Evolutionary conservation across 768 basidiomycete species (phyloP).

Genomic region (Artomyces pyxidatus): DNA sequence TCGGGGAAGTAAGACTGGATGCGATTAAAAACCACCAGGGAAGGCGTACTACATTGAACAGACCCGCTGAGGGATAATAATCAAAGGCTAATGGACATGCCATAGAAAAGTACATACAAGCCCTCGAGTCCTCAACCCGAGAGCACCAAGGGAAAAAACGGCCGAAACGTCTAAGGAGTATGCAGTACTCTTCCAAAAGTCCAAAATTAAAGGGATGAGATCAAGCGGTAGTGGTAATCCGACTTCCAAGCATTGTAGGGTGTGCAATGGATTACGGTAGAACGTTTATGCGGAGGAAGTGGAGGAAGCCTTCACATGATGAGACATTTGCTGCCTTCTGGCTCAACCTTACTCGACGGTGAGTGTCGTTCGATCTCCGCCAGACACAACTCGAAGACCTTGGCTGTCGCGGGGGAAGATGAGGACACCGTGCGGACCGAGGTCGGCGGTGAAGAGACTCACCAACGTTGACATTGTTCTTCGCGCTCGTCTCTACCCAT

Average conservation of each 20-base stretch:
- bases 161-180: constrained; percentile 7
- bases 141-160: constrained; percentile 12
- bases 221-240: no score
- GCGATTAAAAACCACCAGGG: constrained; percentile 20
- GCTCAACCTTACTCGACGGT: constrained; percentile 39
- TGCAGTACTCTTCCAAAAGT: not conserved
- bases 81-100: constrained; percentile 4
- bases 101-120: constrained; percentile 15
- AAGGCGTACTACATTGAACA: constrained; percentile 15
- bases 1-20: not conserved
- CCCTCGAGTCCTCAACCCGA: no score
- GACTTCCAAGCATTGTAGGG: not conserved
- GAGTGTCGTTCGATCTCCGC: constrained; percentile 75
- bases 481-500: constrained; percentile 86
- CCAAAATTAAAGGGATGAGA: constrained; percentile 5
- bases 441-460: constrained; percentile 29
- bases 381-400: constrained; percentile 79
- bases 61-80: constrained; percentile 14
- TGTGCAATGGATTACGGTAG: no score
- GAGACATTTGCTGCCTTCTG: constrained; percentile 37
- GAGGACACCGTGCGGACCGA: not conserved
- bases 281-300: no score
- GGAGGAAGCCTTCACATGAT: constrained; percentile 46
- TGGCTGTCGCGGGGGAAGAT: constrained; percentile 35
- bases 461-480: constrained; percentile 84